phyloP scores from a whole-genome alignment of 192 early-diverging fungal species.

The Spinellus fusiger region DNA sequence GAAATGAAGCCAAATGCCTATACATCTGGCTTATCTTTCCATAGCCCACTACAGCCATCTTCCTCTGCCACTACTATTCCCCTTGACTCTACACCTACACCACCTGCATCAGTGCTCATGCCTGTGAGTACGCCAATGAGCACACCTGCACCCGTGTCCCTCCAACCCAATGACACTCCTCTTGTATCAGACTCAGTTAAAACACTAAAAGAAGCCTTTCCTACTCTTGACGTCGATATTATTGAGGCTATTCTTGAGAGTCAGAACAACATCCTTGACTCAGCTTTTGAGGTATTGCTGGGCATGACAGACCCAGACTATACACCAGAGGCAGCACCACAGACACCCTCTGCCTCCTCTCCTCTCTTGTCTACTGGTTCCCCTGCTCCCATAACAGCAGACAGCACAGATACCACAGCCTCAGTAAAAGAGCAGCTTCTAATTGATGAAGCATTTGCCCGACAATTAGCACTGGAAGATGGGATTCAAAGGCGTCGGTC shows the following conservation, averaged over 20 bases:
- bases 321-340: conserved; percentile 22
- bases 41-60: too few relatives aligned
- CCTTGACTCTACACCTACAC: too few relatives aligned
- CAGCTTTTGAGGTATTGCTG: conserved; percentile 41
- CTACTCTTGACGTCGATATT: conserved; percentile 41
- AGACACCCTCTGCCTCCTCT: background rate
- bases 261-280: conserved; percentile 38
- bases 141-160: too few relatives aligned
- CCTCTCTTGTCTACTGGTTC: too few relatives aligned
- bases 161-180: too few relatives aligned
- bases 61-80: too few relatives aligned
- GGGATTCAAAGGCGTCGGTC: conserved; percentile 17
- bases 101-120: too few relatives aligned
- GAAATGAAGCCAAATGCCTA: too few relatives aligned
- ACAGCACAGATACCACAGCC: conserved; percentile 6
- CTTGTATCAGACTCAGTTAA: background rate
- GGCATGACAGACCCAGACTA: conserved; percentile 49
- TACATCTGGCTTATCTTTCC: too few relatives aligned
- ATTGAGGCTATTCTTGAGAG: conserved; percentile 41
- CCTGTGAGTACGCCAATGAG: too few relatives aligned
- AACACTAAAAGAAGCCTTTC: conserved; percentile 42
- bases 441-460: conserved; percentile 45
- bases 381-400: too few relatives aligned
- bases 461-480: conserved; percentile 40
- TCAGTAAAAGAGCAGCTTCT: conserved; percentile 30